Percentiles rank a stretch among this genome's conserved stretches.
phyloP scores from a whole-genome alignment of 352 stramenopile species.

The Pythium sukuiense region DNA sequence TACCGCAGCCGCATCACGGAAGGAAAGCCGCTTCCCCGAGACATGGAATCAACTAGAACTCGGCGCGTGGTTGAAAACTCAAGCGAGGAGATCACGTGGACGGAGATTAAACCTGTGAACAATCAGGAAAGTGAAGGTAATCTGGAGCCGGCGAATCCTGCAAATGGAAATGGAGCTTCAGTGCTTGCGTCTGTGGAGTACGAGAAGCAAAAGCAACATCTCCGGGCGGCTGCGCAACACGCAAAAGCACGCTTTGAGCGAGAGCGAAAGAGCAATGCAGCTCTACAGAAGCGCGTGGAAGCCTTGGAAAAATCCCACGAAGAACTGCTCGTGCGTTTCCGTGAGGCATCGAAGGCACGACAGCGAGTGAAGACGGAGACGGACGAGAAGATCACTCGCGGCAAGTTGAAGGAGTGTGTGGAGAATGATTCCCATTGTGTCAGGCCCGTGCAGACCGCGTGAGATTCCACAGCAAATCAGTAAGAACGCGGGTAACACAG shows the following conservation, averaged over 20 bases:
- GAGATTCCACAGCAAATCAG: not conserved
- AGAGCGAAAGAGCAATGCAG: constrained; percentile 12
- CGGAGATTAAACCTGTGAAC: not conserved
- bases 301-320: constrained; percentile 15
- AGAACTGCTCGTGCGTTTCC: constrained; percentile 24
- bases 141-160: no score
- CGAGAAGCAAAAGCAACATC: constrained; percentile 15
- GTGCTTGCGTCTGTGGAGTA: not conserved
- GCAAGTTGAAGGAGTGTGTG: not conserved
- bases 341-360: constrained; percentile 12
- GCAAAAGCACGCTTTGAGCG: constrained; percentile 10
- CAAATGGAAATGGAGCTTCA: not conserved
- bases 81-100: constrained; percentile 10
- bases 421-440: not conserved
- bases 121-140: not conserved
- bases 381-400: not conserved
- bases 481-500: not conserved
- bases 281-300: constrained; percentile 4
- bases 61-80: not conserved
- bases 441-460: not conserved
- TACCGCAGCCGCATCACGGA: constrained; percentile 13
- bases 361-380: not conserved
- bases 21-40: constrained; percentile 4
- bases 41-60: not conserved
- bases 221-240: not conserved